Conservation (phyloP, 345 rosid genomes). For the Eucalyptus guilfoylei region DNA sequence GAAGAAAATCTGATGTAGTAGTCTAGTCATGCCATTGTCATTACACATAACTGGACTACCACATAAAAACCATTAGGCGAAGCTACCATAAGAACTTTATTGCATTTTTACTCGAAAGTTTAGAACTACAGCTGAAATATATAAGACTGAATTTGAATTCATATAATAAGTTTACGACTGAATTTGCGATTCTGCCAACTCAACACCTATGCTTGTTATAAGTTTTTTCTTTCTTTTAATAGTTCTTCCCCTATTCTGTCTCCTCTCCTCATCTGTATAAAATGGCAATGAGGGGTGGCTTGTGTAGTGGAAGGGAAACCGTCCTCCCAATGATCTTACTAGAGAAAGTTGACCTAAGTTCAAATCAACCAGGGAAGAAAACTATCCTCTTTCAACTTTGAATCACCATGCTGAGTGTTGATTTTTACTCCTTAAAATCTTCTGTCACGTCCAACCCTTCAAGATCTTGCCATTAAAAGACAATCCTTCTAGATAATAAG, state of each 20-base stretch:
- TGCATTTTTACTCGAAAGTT: no score
- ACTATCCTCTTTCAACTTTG: constrained; percentile 20
- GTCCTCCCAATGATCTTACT: not conserved
- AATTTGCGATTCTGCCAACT: no score
- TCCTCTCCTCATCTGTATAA: not conserved
- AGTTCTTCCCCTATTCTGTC: not conserved
- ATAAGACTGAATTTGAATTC: no score
- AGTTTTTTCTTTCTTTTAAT: not conserved
- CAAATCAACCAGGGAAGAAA: not conserved
- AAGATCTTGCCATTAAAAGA: not conserved
- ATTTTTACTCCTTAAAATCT: constrained; percentile 19
- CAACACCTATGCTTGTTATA: no score
- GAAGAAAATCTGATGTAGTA: accelerated
- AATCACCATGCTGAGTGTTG: constrained; percentile 9
- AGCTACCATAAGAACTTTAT: accelerated
- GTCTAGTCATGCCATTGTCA: no score
- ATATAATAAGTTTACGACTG: no score
- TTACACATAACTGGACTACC: accelerated
- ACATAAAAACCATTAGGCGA: no score
- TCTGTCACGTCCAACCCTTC: not conserved
- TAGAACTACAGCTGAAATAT: no score
- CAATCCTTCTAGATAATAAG: not conserved
- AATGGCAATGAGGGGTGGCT: not conserved
- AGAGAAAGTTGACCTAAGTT: not conserved
- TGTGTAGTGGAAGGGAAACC: not conserved